phyloP scores from a whole-genome alignment of 2,329 filamentous ascomycete species.

The Penicillium sp. region DNA sequence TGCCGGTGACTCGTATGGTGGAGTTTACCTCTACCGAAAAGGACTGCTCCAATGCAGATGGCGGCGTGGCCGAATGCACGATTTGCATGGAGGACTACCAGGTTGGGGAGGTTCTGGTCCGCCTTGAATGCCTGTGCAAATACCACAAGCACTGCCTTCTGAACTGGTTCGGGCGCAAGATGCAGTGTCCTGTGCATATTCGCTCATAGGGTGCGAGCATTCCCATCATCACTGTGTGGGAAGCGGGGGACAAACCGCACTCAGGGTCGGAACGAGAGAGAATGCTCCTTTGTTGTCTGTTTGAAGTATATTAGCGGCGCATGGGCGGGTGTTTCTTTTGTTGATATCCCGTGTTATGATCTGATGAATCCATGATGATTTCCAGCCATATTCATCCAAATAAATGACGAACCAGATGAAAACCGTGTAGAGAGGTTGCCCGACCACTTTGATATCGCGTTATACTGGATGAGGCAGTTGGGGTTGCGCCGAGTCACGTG shows the following conservation, averaged over 20 bases:
- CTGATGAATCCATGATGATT: neutral
- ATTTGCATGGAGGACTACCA: conserved; percentile 66
- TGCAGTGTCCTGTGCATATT: conserved; percentile 62
- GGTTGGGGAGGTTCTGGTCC: conserved; percentile 56
- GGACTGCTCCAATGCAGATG: conserved; percentile 57
- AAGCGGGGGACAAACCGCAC: no score
- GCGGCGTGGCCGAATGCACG: conserved; percentile 56
- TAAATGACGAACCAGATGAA: neutral
- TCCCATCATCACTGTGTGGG: no score
- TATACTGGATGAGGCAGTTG: no score
- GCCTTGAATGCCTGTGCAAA: conserved; percentile 63
- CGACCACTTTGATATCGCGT: no score
- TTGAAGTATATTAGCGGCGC: conserved; percentile 1
- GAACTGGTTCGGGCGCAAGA: conserved; percentile 59
- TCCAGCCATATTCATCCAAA: neutral
- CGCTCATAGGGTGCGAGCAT: no score
- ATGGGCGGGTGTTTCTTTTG: conserved; percentile 4
- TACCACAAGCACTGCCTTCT: conserved; percentile 62
- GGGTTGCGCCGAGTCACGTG: no score
- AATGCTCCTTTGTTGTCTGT: conserved; percentile 2
- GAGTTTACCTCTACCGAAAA: conserved; percentile 61
- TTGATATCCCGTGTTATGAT: conserved; percentile 10
- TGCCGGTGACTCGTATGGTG: conserved; percentile 39
- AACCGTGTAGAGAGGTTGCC: no score
- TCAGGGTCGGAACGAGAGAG: no score